phyloP scores from a whole-genome alignment of 1,284 basidiomycete genomes.

The Cryptococcus sp. region DNA sequence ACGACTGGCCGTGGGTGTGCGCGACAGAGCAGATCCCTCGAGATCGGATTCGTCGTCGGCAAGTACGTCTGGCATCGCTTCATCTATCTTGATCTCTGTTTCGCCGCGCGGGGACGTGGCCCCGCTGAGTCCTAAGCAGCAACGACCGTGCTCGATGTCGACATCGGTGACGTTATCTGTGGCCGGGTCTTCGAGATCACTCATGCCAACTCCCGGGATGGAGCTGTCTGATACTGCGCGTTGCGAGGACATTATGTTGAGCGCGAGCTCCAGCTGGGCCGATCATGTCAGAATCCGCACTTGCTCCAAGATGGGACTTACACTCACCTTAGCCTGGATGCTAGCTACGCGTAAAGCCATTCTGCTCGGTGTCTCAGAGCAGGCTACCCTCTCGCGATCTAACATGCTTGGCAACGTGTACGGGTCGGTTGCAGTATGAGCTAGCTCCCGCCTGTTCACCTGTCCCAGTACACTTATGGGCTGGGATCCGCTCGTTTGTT shows the following conservation, averaged over 20 bases:
- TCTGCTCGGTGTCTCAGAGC: constrained; percentile 4
- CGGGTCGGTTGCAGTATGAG: not conserved
- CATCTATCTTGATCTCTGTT: no score
- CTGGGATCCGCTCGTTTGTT: constrained; percentile 5
- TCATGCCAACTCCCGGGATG: constrained; percentile 1
- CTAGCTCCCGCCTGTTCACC: constrained; percentile 2
- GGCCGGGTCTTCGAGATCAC: constrained; percentile 3
- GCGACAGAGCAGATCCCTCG: no score
- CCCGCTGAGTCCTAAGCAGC: no score
- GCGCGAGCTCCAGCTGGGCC: constrained; percentile 17
- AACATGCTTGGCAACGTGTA: constrained; percentile 1
- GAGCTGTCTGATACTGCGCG: constrained; percentile 1
- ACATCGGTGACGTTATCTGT: no score
- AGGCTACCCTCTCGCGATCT: constrained; percentile 8
- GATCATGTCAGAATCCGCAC: not conserved
- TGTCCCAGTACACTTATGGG: constrained; percentile 19
- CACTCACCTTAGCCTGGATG: constrained; percentile 30
- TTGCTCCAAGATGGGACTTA: not conserved
- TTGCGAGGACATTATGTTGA: constrained; percentile 16
- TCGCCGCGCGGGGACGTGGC: no score
- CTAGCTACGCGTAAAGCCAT: constrained; percentile 24
- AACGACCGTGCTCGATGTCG: no score
- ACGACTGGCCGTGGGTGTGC: no score
- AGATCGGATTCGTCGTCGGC: no score
- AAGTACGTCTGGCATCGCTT: no score